These are phyloP conservation scores for Fusarium sp. DNA, from an alignment of 2,329 filamentous ascomycete genomes.

Conservation along the genomic window DNA sequence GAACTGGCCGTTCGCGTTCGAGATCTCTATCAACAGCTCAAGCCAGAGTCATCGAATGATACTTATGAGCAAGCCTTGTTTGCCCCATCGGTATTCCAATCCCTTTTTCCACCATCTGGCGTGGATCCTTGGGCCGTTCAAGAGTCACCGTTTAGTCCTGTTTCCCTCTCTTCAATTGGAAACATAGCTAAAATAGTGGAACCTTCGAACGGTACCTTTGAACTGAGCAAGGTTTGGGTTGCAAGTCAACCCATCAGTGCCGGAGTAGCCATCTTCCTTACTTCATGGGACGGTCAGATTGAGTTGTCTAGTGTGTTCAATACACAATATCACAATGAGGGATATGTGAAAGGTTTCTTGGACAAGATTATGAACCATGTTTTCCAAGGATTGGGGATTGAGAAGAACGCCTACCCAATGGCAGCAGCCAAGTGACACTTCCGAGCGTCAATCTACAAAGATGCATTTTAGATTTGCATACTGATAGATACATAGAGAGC, in stretches of 20 bases:
- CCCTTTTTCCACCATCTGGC: background rate
- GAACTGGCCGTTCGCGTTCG: background rate
- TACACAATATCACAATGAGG: background rate
- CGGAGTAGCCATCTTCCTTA: background rate
- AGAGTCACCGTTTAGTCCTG: background rate
- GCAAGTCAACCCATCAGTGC: background rate
- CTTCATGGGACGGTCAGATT: background rate
- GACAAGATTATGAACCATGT: background rate
- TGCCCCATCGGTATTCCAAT: background rate
- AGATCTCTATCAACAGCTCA: background rate
- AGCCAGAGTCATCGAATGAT: rapidly evolving
- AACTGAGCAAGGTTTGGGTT: background rate
- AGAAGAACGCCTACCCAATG: background rate
- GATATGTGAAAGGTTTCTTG: background rate
- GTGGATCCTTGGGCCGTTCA: background rate
- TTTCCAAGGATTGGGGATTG: background rate
- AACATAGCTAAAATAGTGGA: background rate
- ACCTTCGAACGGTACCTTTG: rapidly evolving
- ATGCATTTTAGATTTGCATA: too few relatives aligned
- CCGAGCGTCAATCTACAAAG: background rate
- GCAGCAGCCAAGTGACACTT: background rate
- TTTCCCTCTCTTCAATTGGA: background rate
- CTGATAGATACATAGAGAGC: too few relatives aligned
- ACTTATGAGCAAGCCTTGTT: background rate
- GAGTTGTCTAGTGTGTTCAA: slow-evolving; percentile 1